Percentiles rank a stretch among this genome's conserved stretches.
Conservation (phyloP, 1,139 yeast species). For the Saccharomycopsis hybrid region DNA sequence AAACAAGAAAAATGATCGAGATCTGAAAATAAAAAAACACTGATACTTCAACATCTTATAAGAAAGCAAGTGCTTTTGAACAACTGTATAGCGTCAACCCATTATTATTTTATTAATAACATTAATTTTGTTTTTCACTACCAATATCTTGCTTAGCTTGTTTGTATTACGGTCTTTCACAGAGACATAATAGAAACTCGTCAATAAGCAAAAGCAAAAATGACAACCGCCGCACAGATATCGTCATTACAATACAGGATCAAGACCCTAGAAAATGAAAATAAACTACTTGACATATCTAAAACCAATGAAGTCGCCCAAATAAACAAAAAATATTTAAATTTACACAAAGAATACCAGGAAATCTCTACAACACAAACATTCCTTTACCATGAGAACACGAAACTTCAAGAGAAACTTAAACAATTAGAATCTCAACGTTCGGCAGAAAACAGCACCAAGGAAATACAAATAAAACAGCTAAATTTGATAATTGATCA, state of each 20-base stretch:
- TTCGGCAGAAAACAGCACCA: not conserved
- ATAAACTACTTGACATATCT: not conserved
- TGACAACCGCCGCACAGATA: not conserved
- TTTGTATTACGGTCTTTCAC: too few relatives aligned
- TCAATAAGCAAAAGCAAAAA: too few relatives aligned
- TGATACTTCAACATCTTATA: too few relatives aligned
- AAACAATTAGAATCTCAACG: not conserved
- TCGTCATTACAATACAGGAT: not conserved
- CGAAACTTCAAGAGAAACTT: not conserved
- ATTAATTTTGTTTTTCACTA: too few relatives aligned
- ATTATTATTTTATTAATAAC: too few relatives aligned
- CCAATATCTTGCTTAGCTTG: too few relatives aligned
- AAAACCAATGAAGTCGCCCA: conserved; percentile 5
- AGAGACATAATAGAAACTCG: too few relatives aligned
- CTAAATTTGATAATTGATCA: conserved; percentile 6
- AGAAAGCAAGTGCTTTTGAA: too few relatives aligned
- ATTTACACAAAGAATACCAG: conserved; percentile 4
- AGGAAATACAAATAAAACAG: not conserved
- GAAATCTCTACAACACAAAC: conserved; percentile 6
- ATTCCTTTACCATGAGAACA: conserved; percentile 8
- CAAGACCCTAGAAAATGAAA: conserved; percentile 5
- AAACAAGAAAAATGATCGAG: too few relatives aligned
- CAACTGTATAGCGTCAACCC: too few relatives aligned
- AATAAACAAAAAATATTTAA: conserved; percentile 2
- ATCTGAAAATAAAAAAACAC: too few relatives aligned